Evolutionary conservation across 2,329 filamentous ascomycete species (phyloP), one percentile per base, ranked within the genome.

Genomic region (Amphichorda felina): DNA sequence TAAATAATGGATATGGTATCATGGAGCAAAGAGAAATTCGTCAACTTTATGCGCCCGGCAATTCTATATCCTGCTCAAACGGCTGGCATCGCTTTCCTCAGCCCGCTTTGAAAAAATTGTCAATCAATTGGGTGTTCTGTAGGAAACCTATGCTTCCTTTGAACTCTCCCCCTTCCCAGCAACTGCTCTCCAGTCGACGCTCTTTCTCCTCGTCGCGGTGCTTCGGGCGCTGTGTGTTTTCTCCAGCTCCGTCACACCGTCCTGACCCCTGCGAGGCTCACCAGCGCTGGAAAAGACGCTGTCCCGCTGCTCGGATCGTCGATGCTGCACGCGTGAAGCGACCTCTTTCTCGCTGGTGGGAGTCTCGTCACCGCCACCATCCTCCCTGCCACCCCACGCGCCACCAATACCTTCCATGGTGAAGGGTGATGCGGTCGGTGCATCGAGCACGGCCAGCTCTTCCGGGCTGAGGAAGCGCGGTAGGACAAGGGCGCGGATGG

Each of bases 361-460:
- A 8, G 22, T 18, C 6, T 13, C 32, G 19, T 21, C 7, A 8
- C 36, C n/a, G n/a, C n/a, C 34, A 33, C 38, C 48, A 5, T 45
- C 46, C 3, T 40, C 44, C 8, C 34, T 55, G 25, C 57, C 55
- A 1, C 69, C 73, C 50, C 75, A 75, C 13, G 64, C 60, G 1
- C 79, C 81, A 10, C 80, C 79, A 5, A 81, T 78, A 39, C 76
- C 79, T 55, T 85, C 79, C 78, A 86, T 84, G 1, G 75, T 84
- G 40, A 84, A 84, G 8, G 72, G 66, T 38, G 77, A 82, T 1
- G 83, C 82, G 0, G 83, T 86, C 1, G 82, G 79, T n/a, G 62
- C 79, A 50, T 89, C 83, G 16, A 88, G 58, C 7, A 68, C 51
- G 0, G 57, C 58, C 17, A 87, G 59, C 54, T 86, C 82, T 31